Percentiles rank a stretch among this genome's conserved stretches.
These are phyloP conservation scores for Lantana camara DNA, from an alignment of 257 asterid species.

Conservation along the genomic window DNA sequence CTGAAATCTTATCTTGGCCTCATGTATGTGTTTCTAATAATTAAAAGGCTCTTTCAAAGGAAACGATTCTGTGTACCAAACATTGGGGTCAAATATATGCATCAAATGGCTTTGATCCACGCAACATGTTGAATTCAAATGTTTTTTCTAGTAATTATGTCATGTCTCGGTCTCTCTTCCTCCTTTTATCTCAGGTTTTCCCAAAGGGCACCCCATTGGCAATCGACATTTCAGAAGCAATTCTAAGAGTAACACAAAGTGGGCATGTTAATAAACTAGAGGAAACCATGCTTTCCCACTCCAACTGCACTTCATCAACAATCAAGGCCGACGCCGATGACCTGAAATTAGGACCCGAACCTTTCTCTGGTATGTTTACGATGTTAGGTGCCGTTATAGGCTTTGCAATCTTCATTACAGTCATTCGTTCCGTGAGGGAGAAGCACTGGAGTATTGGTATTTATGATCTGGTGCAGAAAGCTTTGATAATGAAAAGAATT, in stretches of 20 bases:
- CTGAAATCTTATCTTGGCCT: too few relatives aligned
- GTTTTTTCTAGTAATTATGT: too few relatives aligned
- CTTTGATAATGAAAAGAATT: neutral
- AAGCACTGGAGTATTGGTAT: neutral
- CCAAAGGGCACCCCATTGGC: conserved; percentile 56
- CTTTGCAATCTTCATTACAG: neutral
- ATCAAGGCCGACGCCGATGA: conserved; percentile 10
- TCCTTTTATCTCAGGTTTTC: conserved; percentile 46
- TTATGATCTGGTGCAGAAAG: neutral
- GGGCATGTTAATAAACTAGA: conserved; percentile 49
- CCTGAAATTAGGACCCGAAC: conserved; percentile 38
- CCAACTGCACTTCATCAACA: conserved; percentile 37
- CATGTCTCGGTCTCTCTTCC: too few relatives aligned
- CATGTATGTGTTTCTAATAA: too few relatives aligned
- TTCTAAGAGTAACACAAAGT: conserved; percentile 50
- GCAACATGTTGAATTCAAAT: too few relatives aligned
- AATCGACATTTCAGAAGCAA: conserved; percentile 53
- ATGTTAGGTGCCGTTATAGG: conserved; percentile 34
- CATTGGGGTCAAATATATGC: too few relatives aligned
- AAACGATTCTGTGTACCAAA: too few relatives aligned
- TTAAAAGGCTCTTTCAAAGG: too few relatives aligned
- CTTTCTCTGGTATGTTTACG: conserved; percentile 45
- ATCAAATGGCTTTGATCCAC: too few relatives aligned
- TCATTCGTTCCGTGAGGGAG: conserved; percentile 9
- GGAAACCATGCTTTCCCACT: conserved; percentile 33